Percentiles rank a stretch among this genome's conserved stretches.
Evolutionary conservation across 2,329 filamentous ascomycete genomes (phyloP).

Genomic region (Incumbomyces delicatus): DNA sequence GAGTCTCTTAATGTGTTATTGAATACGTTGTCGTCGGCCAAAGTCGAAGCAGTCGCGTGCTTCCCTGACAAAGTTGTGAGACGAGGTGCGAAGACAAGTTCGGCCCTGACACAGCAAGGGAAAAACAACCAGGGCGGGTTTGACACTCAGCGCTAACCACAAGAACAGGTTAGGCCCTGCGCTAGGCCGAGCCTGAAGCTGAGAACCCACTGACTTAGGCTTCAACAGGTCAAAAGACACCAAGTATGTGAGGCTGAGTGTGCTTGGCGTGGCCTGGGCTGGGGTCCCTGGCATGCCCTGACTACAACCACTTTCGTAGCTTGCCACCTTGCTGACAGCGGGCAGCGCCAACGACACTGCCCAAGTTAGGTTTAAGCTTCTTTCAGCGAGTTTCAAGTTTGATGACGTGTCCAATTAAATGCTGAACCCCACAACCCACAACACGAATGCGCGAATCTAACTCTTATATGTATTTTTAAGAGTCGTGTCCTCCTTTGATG

Average conservation of each 20-base stretch:
- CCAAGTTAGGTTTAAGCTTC: background rate
- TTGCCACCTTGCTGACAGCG: background rate
- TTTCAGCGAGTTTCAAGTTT: slow-evolving; percentile 4
- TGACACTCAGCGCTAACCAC: background rate
- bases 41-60: background rate
- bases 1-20: background rate
- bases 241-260: background rate
- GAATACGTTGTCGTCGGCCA: background rate
- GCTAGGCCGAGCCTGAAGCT: background rate
- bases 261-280: background rate
- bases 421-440: too few relatives aligned
- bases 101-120: background rate
- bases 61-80: background rate
- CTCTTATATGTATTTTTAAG: too few relatives aligned
- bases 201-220: background rate
- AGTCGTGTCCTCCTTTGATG: too few relatives aligned
- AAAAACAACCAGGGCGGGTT: background rate
- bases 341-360: background rate
- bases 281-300: background rate
- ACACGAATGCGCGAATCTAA: too few relatives aligned
- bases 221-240: background rate
- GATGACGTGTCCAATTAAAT: background rate
- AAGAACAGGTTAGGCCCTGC: background rate
- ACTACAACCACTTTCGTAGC: background rate
- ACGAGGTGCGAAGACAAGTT: background rate